Evolutionary conservation across 306 rosid genomes (phyloP).

Genomic region (Castanea crenata): DNA sequence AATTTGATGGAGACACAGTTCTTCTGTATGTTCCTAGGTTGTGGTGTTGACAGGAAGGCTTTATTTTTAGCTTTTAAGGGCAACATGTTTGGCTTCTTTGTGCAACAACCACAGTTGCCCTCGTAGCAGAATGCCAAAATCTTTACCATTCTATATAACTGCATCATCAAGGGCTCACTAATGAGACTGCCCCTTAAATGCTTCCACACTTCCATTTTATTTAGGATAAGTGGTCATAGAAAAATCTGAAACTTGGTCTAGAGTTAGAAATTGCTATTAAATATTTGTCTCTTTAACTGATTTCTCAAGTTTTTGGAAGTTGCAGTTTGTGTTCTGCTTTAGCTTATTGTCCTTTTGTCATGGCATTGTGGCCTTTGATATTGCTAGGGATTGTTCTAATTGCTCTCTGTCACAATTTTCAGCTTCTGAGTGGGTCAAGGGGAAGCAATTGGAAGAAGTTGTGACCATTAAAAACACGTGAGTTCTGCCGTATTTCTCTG

Average conservation of each 20-base stretch:
- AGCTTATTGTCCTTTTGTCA: neutral
- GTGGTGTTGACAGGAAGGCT: neutral
- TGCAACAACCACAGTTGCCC: neutral
- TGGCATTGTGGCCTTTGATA: neutral
- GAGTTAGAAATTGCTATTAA: neutral
- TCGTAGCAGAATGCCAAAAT: no score
- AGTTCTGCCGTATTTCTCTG: conserved; percentile 20
- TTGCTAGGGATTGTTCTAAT: conserved; percentile 15
- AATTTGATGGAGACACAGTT: neutral
- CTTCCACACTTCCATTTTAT: no score
- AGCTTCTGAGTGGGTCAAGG: conserved; percentile 98
- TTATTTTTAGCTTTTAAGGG: no score
- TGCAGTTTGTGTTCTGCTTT: neutral
- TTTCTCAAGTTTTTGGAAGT: neutral
- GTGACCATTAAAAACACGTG: conserved; percentile 73
- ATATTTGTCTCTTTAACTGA: neutral
- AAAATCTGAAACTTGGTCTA: neutral
- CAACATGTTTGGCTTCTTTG: neutral
- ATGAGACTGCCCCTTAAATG: no score
- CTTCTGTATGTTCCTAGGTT: neutral
- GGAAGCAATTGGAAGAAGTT: conserved; percentile 82
- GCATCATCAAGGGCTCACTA: no score
- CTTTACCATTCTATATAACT: no score
- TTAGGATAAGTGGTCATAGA: no score
- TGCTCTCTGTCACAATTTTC: conserved; percentile 24